Evolutionary conservation across 148 eudicot species (phyloP).

Genomic region (Gaultheria prostrata): DNA sequence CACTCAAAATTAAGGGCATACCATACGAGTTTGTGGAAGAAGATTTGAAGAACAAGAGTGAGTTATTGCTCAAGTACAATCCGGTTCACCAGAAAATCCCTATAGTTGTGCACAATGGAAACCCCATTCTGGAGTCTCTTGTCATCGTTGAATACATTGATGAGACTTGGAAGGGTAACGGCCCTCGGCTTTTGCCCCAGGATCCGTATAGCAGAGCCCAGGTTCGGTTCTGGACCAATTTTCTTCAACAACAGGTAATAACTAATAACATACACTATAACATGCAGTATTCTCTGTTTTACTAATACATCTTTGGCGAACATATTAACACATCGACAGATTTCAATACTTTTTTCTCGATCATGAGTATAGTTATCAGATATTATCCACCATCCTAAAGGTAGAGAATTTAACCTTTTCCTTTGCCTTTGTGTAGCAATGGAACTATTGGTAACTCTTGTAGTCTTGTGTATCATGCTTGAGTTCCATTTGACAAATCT

Average conservation of each 20-base stretch:
- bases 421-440: not conserved
- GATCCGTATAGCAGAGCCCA: slow-evolving; percentile 23
- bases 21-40: slow-evolving; percentile 40
- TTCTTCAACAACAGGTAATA: slow-evolving; percentile 23
- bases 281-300: not conserved
- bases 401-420: not conserved
- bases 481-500: not conserved
- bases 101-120: not conserved
- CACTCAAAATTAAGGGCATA: slow-evolving; percentile 43
- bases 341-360: not conserved
- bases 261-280: not conserved
- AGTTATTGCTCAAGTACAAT: slow-evolving; percentile 19
- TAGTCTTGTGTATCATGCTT: not conserved
- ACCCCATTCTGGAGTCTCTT: slow-evolving; percentile 13
- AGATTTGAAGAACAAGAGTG: slow-evolving; percentile 39
- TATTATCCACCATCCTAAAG: not conserved
- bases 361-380: not conserved
- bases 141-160: slow-evolving; percentile 17
- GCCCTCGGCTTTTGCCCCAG: slow-evolving; percentile 20
- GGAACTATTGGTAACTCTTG: not conserved
- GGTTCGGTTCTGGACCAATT: slow-evolving; percentile 31
- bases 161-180: slow-evolving; percentile 17
- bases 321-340: not conserved
- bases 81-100: slow-evolving; percentile 18
- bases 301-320: not conserved